Evolutionary conservation across 106 monocot species (phyloP), one percentile per base, ranked within the genome.

Genomic region (Dactylorhiza incarnata): DNA sequence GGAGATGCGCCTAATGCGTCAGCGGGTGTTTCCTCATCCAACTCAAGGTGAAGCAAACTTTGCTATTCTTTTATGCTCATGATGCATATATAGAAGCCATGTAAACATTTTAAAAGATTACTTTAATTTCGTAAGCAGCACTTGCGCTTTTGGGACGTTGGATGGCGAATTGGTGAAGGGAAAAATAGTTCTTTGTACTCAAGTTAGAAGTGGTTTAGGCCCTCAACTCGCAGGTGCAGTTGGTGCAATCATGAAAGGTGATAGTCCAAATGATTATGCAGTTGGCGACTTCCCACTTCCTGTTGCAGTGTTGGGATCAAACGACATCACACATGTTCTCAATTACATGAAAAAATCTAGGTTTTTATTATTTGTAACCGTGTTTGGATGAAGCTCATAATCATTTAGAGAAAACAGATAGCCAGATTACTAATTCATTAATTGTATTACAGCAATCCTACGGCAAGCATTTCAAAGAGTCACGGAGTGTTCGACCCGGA

Each of bases 401-500:
- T 80, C 24, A 7, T 68, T 29, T 29, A 29, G 29, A 29, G 29
- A 29, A 29, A 2, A 29, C 2, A 29, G 29, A 0, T 29, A 6
- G 19, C 19, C 2, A 2, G 29, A 29, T 29, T 29, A 29, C 29
- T 29, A 29, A 29, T 29, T 29, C 29, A 1, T 29, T 29, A 29
- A 2, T 29, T 29, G 29, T 29, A 29, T 29, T 29, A 63, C 19
- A 83, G 75, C 4, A 20, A 78, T 68, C 78, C 83, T 49, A 75
- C 29, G 14, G 83, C 78, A 19, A 83, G n/a, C n/a, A 75, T 83
- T 17, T 5, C 17, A 29, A 83, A 79, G 83, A 77, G 75, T 58
- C 22, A 75, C 12, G 51, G 17, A 15, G 37, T 78, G 58, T 48
- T 45, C 25, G 25, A 65, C 69, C 63, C 56, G 63, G 63, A 7